phyloP scores from a whole-genome alignment of 2,329 filamentous ascomycete genomes.

The Emydomyces testavorans region DNA sequence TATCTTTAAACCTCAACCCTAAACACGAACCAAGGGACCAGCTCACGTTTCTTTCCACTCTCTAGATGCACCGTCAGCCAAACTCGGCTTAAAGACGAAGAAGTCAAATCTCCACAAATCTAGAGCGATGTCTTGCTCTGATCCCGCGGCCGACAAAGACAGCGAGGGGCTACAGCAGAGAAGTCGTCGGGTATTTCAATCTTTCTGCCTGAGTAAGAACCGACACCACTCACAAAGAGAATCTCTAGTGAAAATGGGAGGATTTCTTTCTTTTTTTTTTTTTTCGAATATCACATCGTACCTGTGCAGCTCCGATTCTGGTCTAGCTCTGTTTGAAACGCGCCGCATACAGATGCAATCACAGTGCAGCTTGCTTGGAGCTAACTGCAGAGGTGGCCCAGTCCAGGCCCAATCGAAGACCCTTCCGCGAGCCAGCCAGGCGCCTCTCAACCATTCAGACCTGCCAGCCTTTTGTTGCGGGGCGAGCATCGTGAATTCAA shows the following conservation, averaged over 20 bases:
- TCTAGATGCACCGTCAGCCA: neutral
- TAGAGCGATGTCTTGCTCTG: no score
- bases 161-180: no score
- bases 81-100: neutral
- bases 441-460: neutral
- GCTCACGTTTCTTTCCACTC: constrained; percentile 8
- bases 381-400: neutral
- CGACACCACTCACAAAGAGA: neutral
- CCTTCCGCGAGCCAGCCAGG: neutral
- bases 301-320: neutral
- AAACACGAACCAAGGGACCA: constrained; percentile 10
- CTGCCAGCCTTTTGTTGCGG: neutral
- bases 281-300: constrained; percentile 1
- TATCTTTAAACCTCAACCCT: constrained; percentile 7
- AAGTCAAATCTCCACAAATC: constrained; percentile 1
- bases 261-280: neutral
- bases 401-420: constrained; percentile 3
- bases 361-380: constrained; percentile 8
- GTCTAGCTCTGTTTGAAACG: constrained; percentile 6
- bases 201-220: neutral
- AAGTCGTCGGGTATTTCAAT: neutral
- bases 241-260: neutral
- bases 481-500: neutral
- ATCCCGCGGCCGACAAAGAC: no score
- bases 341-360: constrained; percentile 9